Evolutionary conservation across 2,329 filamentous ascomycete genomes (phyloP), one percentile per base, ranked within the genome.

Genomic region (Aspergillus aculeatinus): DNA sequence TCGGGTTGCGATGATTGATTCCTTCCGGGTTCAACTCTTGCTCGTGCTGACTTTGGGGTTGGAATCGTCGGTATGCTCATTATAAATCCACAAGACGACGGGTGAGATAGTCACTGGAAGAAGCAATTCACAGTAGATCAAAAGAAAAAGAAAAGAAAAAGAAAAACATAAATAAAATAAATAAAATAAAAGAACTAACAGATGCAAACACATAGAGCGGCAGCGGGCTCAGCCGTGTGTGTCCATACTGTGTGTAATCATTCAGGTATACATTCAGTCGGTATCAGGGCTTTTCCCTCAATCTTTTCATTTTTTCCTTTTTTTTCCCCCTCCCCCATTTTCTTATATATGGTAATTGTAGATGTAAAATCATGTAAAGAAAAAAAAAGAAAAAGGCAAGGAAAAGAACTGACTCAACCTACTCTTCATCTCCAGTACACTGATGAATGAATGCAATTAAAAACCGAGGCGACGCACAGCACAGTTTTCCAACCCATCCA

Each of bases 1-100:
- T 62, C 58, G 62, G 60, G 60, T 57, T 55, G 57, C 53, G 52
- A 61, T 49, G 39, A 29, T 48, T 44, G 56, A 57, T 48, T 65
- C 6, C 39, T 48, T 65, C 6, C 39, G 5, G 16, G 1, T 44
- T 6, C 39, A 44, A 44, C 39, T 44, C 39, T 44, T 44, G 39
- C 39, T 44, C 6, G 14, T 16, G 14, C 39, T 44, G 14, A 7
- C 16, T 1, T 44, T 19, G 4, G 33, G 4, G 33, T 35, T 35
- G 33, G 4, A 12, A 35, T 44, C n/a, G 39, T 44, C 16, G 7
- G 6, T n/a, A 44, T 44, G 14, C 14, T 19, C 11, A 44, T 44
- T 44, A 19, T 19, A 44, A 44, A 44, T 44, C 16, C 39, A 19
- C 39, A 44, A 44, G 39, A 44, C 39, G 9, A 44, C 6, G 39